phyloP scores from a whole-genome alignment of 2,329 filamentous ascomycete species.

The Sclerotinia subarctica region DNA sequence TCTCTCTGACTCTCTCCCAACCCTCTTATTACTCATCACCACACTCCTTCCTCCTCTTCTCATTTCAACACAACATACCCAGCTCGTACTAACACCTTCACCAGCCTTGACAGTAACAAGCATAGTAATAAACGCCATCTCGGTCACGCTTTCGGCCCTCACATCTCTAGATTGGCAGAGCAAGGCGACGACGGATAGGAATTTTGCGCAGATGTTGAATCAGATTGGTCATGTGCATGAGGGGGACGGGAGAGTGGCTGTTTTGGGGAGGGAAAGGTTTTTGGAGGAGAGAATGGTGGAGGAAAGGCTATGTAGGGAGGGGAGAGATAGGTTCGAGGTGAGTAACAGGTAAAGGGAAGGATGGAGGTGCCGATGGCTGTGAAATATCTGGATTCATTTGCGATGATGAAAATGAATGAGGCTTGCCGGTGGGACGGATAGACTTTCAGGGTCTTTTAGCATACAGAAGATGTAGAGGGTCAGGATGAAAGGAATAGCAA shows the following conservation, averaged over 20 bases:
- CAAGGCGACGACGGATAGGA: slow-evolving; percentile 27
- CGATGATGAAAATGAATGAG: neutral
- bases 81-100: neutral
- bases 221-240: slow-evolving; percentile 29
- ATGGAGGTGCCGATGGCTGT: too few relatives aligned
- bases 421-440: neutral
- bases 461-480: neutral
- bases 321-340: neutral
- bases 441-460: neutral
- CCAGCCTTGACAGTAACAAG: slow-evolving; percentile 30
- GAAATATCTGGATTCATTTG: neutral
- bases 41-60: neutral
- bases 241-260: slow-evolving; percentile 25
- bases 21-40: neutral
- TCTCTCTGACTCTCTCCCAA: neutral
- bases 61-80: neutral
- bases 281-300: neutral
- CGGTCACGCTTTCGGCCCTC: slow-evolving; percentile 28
- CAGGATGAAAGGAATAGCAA: neutral
- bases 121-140: slow-evolving; percentile 31
- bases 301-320: neutral
- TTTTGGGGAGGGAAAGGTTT: slow-evolving; percentile 18
- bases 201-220: slow-evolving; percentile 29
- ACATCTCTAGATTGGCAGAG: slow-evolving; percentile 34
- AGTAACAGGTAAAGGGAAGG: too few relatives aligned